These are phyloP conservation scores for Fusarium setosum DNA, from an alignment of 2,329 filamentous ascomycete genomes.

Conservation along the genomic window DNA sequence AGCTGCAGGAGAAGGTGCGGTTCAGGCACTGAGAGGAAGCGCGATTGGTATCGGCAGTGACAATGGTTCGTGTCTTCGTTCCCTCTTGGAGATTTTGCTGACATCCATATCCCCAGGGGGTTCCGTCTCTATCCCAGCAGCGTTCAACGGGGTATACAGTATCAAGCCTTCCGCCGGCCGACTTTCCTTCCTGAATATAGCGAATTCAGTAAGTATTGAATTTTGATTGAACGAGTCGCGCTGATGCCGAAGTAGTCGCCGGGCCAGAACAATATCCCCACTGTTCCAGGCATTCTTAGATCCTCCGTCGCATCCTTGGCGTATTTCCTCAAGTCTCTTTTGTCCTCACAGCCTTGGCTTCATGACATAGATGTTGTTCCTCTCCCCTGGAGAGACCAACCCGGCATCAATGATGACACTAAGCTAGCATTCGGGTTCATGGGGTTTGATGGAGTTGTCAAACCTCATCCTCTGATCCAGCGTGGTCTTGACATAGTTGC, in stretches of 20 bases:
- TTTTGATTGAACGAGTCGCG: not conserved
- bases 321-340: not conserved
- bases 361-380: not conserved
- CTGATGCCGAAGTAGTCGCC: not conserved
- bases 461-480: not conserved
- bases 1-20: not conserved
- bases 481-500: not conserved
- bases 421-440: not conserved
- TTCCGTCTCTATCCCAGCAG: not conserved
- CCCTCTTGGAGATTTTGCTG: too few relatives aligned
- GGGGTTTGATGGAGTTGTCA: not conserved
- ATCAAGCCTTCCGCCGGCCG: not conserved
- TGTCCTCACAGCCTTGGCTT: not conserved
- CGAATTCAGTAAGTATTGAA: not conserved
- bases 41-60: not conserved
- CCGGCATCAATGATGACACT: not conserved
- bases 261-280: not conserved
- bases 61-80: not conserved
- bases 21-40: not conserved
- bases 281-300: not conserved
- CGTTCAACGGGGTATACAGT: not conserved
- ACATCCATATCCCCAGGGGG: not conserved
- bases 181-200: not conserved
- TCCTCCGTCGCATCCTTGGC: not conserved
- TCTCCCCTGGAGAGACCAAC: not conserved